Evolutionary conservation across 2,329 filamentous ascomycete genomes (phyloP).

Genomic region (Ilyonectria destructans): DNA sequence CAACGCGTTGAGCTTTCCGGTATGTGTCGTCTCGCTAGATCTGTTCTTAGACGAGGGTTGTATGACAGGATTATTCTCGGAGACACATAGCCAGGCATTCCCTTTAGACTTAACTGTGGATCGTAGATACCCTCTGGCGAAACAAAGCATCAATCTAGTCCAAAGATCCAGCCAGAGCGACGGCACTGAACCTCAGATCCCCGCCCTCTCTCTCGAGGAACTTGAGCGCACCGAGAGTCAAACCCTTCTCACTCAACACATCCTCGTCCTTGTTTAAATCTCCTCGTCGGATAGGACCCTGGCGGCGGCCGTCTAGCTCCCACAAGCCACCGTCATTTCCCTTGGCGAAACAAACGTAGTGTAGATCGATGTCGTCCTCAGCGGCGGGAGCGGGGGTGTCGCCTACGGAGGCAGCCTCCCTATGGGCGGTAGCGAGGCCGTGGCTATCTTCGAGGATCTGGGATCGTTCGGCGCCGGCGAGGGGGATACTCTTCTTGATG

Average conservation of each 20-base stretch:
- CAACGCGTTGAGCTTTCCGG: too few species aligned
- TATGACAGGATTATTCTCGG: too few species aligned
- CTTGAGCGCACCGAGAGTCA: conserved; percentile 77
- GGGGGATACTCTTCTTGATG: conserved; percentile 78
- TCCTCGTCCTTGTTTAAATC: conserved; percentile 75
- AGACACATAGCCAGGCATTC: too few species aligned
- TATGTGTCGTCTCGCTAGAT: too few species aligned
- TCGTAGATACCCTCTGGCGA: background rate
- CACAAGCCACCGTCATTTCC: conserved; percentile 74
- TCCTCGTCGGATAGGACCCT: conserved; percentile 72
- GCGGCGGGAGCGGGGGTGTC: conserved; percentile 86
- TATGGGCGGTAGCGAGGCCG: conserved; percentile 84
- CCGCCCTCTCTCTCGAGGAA: conserved; percentile 71
- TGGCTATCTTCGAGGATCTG: conserved; percentile 83
- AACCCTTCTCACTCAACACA: conserved; percentile 81
- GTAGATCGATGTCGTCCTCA: conserved; percentile 88
- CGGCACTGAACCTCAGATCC: conserved; percentile 73
- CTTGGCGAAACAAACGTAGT: conserved; percentile 97
- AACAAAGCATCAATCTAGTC: conserved; percentile 55
- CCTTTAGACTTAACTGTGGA: background rate
- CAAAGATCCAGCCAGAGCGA: conserved; percentile 68
- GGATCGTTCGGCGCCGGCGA: conserved; percentile 78
- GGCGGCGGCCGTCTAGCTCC: conserved; percentile 74
- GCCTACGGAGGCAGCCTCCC: conserved; percentile 81
- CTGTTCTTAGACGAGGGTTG: too few species aligned